A percentile compares a stretch with the other conserved stretches of the same genome.
Conservation (phyloP, 140 eudicot genomes). For the Erigeron philadelphicus region DNA sequence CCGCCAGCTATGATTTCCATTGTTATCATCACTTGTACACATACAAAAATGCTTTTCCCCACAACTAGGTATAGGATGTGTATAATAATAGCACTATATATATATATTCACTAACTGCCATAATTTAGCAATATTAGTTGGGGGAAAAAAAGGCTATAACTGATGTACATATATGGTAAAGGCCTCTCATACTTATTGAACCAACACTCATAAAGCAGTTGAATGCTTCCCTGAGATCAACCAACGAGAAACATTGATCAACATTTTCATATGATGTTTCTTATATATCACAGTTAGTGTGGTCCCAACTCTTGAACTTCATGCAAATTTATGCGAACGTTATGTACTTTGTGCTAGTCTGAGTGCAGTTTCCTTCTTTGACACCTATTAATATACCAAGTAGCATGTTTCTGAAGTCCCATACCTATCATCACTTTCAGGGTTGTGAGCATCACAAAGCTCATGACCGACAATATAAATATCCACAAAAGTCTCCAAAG, state of each 20-base stretch:
- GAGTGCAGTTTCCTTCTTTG: conserved; percentile 70
- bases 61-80: no score
- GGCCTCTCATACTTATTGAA: conserved; percentile 26
- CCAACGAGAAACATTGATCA: neutral
- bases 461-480: conserved; percentile 38
- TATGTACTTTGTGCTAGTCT: conserved; percentile 34
- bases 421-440: conserved; percentile 78
- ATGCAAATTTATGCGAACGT: conserved; percentile 13
- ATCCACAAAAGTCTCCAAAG: conserved; percentile 77
- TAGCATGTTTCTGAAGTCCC: conserved; percentile 78
- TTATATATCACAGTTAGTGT: conserved; percentile 4
- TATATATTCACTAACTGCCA: conserved; percentile 18
- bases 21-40: no score
- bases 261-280: conserved; percentile 1
- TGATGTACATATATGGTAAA: conserved; percentile 22
- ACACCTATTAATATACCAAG: conserved; percentile 85
- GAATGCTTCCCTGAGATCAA: conserved; percentile 6
- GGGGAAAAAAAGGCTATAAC: conserved; percentile 10
- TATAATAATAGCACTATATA: neutral
- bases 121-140: conserved; percentile 15
- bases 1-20: no score
- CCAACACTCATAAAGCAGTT: conserved; percentile 7
- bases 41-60: no score
- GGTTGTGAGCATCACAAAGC: conserved; percentile 80
- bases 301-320: conserved; percentile 4